Evolutionary conservation across 129 eudicot species (phyloP), one percentile per base, ranked within the genome.

Genomic region (Chrysanthemum seticuspe): DNA sequence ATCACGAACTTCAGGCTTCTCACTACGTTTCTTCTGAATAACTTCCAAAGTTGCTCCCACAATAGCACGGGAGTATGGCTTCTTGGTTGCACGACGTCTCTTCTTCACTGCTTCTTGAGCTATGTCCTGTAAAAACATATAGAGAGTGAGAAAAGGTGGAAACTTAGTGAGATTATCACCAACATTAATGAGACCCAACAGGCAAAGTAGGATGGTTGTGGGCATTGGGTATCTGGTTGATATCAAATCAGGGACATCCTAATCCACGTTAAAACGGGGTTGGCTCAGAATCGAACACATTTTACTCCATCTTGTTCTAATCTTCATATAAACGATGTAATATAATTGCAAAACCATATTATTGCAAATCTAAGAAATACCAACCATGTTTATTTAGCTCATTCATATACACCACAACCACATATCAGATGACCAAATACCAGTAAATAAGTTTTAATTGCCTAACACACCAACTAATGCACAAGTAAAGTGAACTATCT

Each of bases 41-140:
- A 86, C 91, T 61, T 86, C 91, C 80, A 86, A 78, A 21, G 91
- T 83, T 19, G 88, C 91, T 53, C 91, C 91, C 56, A 86, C 91
- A 69, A 86, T 86, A 15, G 91, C 85, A 71, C 88, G 80, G 3
- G 91, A 86, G 62, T 86, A 83, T 0, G 91, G 91, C 67, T 86
- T 86, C 79, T 80, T 86, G 44, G 91, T 86, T 21, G 91, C 76
- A 36, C 91, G 79, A 0, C 88, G 79, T 70, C 91, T 81, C 84
- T 86, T 86, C 88, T 54, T 86, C 61, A 78, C 91, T 50, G 91
- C 78, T 75, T 86, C 91, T 23, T 82, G 86, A 59, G 91, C 88
- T 58, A 68, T 72, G 57, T 86, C 91, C 90, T 86, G 64, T 23
- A 54, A 10, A 15, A 66, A 6, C 11, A 13, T 13, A 49, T 50